These are phyloP conservation scores for Cercospora sp. DNA, from an alignment of 2,329 filamentous ascomycete species.

Conservation along the genomic window DNA sequence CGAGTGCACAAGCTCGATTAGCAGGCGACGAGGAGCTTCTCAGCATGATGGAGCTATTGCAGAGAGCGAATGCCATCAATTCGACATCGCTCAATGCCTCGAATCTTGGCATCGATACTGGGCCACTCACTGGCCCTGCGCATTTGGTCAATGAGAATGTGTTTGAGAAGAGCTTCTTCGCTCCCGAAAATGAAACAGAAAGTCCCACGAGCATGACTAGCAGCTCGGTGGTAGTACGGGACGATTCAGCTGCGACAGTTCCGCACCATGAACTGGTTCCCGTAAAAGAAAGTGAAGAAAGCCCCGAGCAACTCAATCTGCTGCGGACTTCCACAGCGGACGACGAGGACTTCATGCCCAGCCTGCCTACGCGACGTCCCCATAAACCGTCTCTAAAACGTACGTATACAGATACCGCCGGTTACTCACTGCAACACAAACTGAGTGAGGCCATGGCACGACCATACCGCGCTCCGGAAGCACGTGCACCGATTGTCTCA, in stretches of 20 bases:
- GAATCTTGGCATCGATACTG: constrained; percentile 51
- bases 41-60: constrained; percentile 84
- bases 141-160: constrained; percentile 72
- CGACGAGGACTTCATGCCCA: constrained; percentile 30
- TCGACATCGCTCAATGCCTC: constrained; percentile 61
- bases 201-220: constrained; percentile 45
- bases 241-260: background rate
- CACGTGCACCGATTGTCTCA: constrained; percentile 45
- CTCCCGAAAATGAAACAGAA: constrained; percentile 36
- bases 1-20: constrained; percentile 78
- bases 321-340: constrained; percentile 19
- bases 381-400: constrained; percentile 62
- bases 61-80: constrained; percentile 75
- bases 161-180: constrained; percentile 77
- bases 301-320: constrained; percentile 19
- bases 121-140: constrained; percentile 79
- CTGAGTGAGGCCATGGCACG: constrained; percentile 82
- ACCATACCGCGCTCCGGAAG: constrained; percentile 67
- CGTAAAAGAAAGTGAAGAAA: constrained; percentile 16
- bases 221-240: constrained; percentile 16
- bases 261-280: constrained; percentile 6
- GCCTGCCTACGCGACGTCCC: constrained; percentile 47
- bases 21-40: constrained; percentile 84
- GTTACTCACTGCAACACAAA: constrained; percentile 74
- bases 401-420: constrained; percentile 80